Evolutionary conservation across 805 yeast species (phyloP).

Genomic region (Brettanomyces anomalus): DNA sequence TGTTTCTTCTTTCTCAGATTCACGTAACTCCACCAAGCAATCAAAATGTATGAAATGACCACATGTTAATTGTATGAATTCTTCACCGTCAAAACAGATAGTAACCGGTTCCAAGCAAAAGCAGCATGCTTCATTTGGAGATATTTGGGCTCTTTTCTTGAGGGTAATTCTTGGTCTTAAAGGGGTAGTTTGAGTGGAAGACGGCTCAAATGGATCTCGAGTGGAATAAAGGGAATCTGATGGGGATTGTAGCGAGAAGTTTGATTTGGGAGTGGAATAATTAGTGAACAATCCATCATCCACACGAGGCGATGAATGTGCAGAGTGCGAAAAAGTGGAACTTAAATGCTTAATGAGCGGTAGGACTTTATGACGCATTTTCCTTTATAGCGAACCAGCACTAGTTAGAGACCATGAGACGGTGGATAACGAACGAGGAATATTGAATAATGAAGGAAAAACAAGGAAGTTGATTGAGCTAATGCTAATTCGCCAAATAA

Average conservation of each 20-base stretch:
- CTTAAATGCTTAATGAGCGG: too few relatives aligned
- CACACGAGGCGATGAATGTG: neutral
- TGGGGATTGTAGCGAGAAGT: neutral
- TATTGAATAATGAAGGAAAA: too few relatives aligned
- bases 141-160: neutral
- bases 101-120: constrained; percentile 36
- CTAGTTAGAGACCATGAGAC: too few relatives aligned
- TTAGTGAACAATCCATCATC: neutral
- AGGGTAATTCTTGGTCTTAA: constrained; percentile 5
- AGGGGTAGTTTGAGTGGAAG: constrained; percentile 11
- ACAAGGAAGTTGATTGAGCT: too few relatives aligned
- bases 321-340: too few relatives aligned
- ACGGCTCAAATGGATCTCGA: constrained; percentile 7
- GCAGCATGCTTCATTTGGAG: constrained; percentile 23
- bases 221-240: constrained; percentile 1
- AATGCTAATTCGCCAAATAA: too few relatives aligned
- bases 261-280: neutral
- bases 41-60: constrained; percentile 36
- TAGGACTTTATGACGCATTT: too few relatives aligned
- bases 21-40: constrained; percentile 28
- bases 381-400: too few relatives aligned
- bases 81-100: constrained; percentile 33
- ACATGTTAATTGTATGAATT: constrained; percentile 31
- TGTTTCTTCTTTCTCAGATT: neutral
- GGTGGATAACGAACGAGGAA: too few relatives aligned